Evolutionary conservation across 352 stramenopile genomes (phyloP).

Genomic region (Globisporangium yorkense): DNA sequence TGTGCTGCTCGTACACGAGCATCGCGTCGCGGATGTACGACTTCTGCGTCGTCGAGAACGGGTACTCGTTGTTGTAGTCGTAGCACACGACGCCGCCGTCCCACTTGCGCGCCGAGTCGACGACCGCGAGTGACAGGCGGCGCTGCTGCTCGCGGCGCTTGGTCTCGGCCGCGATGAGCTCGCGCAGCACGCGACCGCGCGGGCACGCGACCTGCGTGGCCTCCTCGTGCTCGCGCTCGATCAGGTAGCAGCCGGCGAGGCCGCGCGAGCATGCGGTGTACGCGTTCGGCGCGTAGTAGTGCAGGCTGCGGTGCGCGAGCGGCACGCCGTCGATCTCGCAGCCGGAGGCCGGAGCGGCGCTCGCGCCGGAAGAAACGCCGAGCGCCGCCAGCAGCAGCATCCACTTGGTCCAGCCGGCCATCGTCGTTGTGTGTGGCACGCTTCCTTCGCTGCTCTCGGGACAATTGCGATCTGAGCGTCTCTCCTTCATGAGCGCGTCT

Average conservation of each 20-base stretch:
- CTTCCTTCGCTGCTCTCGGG: not conserved
- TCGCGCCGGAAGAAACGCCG: not conserved
- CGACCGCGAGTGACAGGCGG: conserved; percentile 57
- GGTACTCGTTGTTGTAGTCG: conserved; percentile 55
- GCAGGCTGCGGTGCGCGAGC: conserved; percentile 55
- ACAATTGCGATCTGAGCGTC: not conserved
- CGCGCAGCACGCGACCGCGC: conserved; percentile 25
- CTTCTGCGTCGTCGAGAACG: conserved; percentile 50
- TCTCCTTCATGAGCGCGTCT: too few species aligned
- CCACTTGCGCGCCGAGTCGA: conserved; percentile 59
- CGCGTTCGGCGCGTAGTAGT: conserved; percentile 65
- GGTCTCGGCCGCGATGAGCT: conserved; percentile 17
- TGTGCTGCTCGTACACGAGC: conserved; percentile 52
- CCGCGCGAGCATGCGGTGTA: conserved; percentile 70
- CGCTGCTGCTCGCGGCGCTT: conserved; percentile 24
- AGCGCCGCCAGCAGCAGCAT: not conserved
- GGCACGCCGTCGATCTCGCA: conserved; percentile 52
- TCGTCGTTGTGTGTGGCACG: not conserved
- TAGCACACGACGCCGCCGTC: conserved; percentile 70
- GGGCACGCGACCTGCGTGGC: conserved; percentile 62
- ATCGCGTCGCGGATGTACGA: conserved; percentile 64
- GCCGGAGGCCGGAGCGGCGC: conserved; percentile 16
- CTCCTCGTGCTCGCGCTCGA: conserved; percentile 50
- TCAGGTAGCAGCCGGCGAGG: conserved; percentile 54
- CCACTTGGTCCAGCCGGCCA: conserved; percentile 1